Conservation (phyloP, 2,329 filamentous ascomycete species). For the Stagonosporopsis rhizophila region DNA sequence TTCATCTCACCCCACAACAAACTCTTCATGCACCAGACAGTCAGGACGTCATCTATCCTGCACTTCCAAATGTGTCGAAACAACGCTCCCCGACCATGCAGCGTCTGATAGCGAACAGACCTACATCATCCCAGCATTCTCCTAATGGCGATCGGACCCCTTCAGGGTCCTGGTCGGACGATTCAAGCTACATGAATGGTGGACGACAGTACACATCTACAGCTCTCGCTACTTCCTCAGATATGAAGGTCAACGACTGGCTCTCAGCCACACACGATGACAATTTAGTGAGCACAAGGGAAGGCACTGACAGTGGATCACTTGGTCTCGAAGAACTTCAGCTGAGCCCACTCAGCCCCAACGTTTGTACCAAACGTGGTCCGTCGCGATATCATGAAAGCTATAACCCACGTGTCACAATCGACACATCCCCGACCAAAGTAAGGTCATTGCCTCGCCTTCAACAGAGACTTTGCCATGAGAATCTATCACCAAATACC, state of each 20-base stretch:
- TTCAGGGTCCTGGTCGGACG: constrained; percentile 39
- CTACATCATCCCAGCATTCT: background rate
- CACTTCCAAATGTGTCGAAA: constrained; percentile 35
- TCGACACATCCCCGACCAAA: background rate
- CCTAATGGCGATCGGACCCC: background rate
- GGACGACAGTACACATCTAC: constrained; percentile 1
- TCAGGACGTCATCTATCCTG: constrained; percentile 25
- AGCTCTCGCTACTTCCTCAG: background rate
- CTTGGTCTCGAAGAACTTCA: constrained; percentile 5
- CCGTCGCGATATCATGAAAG: constrained; percentile 25
- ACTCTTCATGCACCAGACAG: background rate
- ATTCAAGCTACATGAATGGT: constrained; percentile 33
- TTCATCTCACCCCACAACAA: constrained; percentile 26
- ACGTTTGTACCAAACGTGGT: constrained; percentile 42
- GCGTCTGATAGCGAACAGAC: background rate
- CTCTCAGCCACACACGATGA: constrained; percentile 7
- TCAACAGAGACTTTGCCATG: background rate
- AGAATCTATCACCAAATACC: background rate
- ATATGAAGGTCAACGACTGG: constrained; percentile 29
- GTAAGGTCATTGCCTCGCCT: background rate
- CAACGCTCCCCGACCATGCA: constrained; percentile 8
- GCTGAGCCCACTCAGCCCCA: constrained; percentile 36
- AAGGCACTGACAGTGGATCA: no score
- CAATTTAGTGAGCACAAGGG: background rate
- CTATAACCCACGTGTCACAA: background rate